These are phyloP conservation scores for Earliella scabrosa DNA, from an alignment of 1,284 basidiomycete genomes.

Conservation along the genomic window DNA sequence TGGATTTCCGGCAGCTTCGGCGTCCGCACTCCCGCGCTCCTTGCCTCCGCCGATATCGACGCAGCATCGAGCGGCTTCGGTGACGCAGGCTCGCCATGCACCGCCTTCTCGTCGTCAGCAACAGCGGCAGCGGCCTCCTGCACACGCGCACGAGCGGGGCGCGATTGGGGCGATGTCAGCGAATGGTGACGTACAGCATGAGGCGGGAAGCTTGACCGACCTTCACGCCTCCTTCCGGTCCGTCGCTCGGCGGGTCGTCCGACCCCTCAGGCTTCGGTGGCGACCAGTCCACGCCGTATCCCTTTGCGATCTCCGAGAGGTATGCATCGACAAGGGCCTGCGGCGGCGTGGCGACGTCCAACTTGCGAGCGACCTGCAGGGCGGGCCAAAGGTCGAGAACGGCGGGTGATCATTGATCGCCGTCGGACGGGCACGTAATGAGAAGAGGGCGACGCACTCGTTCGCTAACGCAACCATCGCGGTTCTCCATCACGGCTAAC, in stretches of 20 bases:
- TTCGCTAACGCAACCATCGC: conserved; percentile 77
- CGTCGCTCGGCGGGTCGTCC: conserved; percentile 34
- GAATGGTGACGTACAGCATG: not conserved
- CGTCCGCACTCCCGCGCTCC: conserved; percentile 36
- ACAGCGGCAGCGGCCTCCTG: conserved; percentile 23
- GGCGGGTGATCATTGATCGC: conserved; percentile 54
- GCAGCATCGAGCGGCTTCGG: conserved; percentile 31
- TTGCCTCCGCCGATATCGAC: conserved; percentile 37
- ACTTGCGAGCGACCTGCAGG: conserved; percentile 81
- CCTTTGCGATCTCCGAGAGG: conserved; percentile 85
- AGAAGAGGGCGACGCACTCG: conserved; percentile 53
- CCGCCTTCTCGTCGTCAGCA: conserved; percentile 15
- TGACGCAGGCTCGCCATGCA: conserved; percentile 6
- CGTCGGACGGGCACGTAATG: not conserved
- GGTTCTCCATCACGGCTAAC: conserved; percentile 81
- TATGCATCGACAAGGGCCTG: conserved; percentile 85
- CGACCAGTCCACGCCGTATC: conserved; percentile 80
- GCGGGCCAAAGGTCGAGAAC: conserved; percentile 68
- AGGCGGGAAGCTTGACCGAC: conserved; percentile 29
- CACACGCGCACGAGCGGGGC: not conserved
- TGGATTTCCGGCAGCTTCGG: conserved; percentile 52
- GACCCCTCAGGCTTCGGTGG: conserved; percentile 38
- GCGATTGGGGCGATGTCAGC: not conserved
- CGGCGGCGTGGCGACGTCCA: conserved; percentile 72
- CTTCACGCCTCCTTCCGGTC: conserved; percentile 38